phyloP scores from a whole-genome alignment of 371 early-diverging fungal species.

The Mortierella sp. region DNA sequence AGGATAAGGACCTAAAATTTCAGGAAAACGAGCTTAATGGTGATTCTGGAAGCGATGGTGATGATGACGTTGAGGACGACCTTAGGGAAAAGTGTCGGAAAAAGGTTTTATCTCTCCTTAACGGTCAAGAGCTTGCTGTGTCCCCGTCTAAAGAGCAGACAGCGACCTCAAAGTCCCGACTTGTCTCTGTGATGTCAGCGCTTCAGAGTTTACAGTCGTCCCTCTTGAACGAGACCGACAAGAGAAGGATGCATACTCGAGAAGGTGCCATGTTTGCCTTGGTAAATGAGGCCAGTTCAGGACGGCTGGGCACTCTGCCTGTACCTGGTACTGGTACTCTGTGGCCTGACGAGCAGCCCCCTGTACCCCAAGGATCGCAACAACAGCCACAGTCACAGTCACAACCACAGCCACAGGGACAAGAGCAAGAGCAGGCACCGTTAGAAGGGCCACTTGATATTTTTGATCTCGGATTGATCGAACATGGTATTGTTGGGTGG shows the following conservation, averaged over 20 bases:
- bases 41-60: neutral
- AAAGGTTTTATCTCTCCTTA: too few relatives aligned
- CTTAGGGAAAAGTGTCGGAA: neutral
- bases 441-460: too few relatives aligned
- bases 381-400: constrained; percentile 2
- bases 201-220: too few relatives aligned
- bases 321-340: neutral
- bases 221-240: neutral
- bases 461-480: too few relatives aligned
- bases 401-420: neutral
- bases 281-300: constrained; percentile 9
- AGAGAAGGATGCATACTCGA: neutral
- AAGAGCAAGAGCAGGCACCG: neutral
- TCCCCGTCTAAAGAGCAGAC: too few relatives aligned
- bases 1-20: neutral
- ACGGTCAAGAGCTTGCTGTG: too few relatives aligned
- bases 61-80: neutral
- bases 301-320: neutral
- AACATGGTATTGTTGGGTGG: too few relatives aligned
- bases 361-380: neutral
- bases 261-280: constrained; percentile 19
- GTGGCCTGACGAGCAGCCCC: too few relatives aligned
- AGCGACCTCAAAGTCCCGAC: too few relatives aligned
- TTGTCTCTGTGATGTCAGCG: too few relatives aligned
- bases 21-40: neutral